Conservation (phyloP, 2,329 filamentous ascomycete genomes). For the Thyridium curvatum region DNA sequence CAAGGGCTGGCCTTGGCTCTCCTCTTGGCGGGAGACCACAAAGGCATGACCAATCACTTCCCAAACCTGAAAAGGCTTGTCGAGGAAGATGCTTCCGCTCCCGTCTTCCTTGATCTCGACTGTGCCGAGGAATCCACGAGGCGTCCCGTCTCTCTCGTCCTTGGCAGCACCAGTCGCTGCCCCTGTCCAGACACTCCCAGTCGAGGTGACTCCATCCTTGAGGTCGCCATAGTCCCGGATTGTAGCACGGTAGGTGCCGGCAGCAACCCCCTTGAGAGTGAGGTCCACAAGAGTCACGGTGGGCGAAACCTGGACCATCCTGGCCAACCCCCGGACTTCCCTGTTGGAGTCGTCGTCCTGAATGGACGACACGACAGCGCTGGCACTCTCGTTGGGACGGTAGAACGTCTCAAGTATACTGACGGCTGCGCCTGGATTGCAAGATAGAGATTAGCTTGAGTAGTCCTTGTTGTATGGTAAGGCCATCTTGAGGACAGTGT, state of each 20-base stretch:
- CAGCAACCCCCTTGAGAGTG: constrained; percentile 73
- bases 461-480: constrained; percentile 2
- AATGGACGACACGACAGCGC: too few relatives aligned
- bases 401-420: constrained; percentile 85
- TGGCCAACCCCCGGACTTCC: constrained; percentile 75
- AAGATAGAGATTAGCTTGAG: not conserved
- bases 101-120: constrained; percentile 72
- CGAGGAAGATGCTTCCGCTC: constrained; percentile 72
- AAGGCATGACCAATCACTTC: constrained; percentile 93
- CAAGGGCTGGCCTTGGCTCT: constrained; percentile 48
- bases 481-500: not conserved
- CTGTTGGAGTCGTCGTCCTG: constrained; percentile 26
- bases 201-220: constrained; percentile 72
- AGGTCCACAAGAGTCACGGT: constrained; percentile 80
- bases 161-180: constrained; percentile 14
- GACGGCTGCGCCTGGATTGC: constrained; percentile 64
- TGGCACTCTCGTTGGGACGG: constrained; percentile 40
- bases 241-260: constrained; percentile 77
- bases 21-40: constrained; percentile 66
- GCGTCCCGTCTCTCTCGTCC: constrained; percentile 35
- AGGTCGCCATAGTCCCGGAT: constrained; percentile 86
- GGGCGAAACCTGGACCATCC: constrained; percentile 86
- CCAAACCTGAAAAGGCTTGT: constrained; percentile 82
- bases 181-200: constrained; percentile 74
- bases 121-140: constrained; percentile 63